These are phyloP conservation scores for Adiantum capillusveneris DNA, from an alignment of 75 land plant genomes.

Conservation along the genomic window DNA sequence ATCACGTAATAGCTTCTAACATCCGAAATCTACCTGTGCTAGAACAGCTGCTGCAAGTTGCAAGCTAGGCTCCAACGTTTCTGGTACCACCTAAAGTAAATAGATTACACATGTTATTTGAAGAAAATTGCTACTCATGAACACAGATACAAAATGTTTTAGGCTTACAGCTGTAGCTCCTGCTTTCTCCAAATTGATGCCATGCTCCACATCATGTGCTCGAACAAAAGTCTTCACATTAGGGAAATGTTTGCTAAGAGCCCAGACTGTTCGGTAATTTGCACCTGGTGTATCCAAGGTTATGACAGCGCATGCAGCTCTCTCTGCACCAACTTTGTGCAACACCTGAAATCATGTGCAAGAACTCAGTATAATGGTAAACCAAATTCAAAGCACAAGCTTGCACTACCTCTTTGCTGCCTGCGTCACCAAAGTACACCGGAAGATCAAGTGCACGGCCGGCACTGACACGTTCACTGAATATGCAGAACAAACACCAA, in stretches of 20 bases:
- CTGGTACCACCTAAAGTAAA: slow-evolving; percentile 73
- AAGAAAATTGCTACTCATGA: too few relatives aligned
- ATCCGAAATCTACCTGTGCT: slow-evolving; percentile 88
- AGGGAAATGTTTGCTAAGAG: slow-evolving; percentile 94
- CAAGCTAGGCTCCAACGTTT: slow-evolving; percentile 96
- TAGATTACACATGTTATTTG: slow-evolving; percentile 8
- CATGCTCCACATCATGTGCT: slow-evolving; percentile 98
- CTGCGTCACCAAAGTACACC: slow-evolving; percentile 98
- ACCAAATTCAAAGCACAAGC: too few relatives aligned
- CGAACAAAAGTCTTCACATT: slow-evolving; percentile 97
- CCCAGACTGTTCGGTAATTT: slow-evolving; percentile 96
- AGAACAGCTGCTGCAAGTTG: slow-evolving; percentile 98
- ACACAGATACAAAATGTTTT: too few relatives aligned
- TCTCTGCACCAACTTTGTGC: slow-evolving; percentile 93
- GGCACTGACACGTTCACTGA: slow-evolving; percentile 89
- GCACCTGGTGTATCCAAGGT: slow-evolving; percentile 94
- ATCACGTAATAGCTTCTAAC: too few relatives aligned
- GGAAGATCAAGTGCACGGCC: slow-evolving; percentile 97
- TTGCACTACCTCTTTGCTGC: slow-evolving; percentile 83
- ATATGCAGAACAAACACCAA: not conserved
- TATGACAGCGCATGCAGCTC: slow-evolving; percentile 95
- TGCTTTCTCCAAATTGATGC: slow-evolving; percentile 95
- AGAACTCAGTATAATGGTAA: too few relatives aligned
- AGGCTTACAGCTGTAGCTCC: slow-evolving; percentile 88
- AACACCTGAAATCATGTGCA: slow-evolving; percentile 55